Percentiles rank a stretch among this genome's conserved stretches.
Conservation (phyloP, 2,329 filamentous ascomycete genomes). For the Fusarium sp. region DNA sequence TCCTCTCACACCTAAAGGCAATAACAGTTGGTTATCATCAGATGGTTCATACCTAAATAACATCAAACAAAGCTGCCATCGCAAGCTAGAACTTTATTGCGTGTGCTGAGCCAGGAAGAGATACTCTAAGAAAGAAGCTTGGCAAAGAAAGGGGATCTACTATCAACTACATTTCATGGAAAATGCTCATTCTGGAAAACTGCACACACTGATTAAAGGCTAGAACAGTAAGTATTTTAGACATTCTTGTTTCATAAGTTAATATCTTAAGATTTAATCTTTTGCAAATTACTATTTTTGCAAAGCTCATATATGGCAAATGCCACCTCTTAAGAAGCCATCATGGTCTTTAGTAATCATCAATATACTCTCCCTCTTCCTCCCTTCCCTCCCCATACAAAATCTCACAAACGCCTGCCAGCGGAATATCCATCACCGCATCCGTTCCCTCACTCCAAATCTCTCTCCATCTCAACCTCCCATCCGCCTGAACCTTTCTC, state of each 20-base stretch:
- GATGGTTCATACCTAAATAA: background rate
- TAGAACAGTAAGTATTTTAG: background rate
- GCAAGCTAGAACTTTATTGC: slow-evolving; percentile 2
- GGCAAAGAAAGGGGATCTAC: slow-evolving; percentile 6
- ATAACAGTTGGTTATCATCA: background rate
- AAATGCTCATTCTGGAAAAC: slow-evolving; percentile 13
- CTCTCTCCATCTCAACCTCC: slow-evolving; percentile 74
- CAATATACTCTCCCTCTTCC: slow-evolving; percentile 37
- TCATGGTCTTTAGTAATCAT: slow-evolving; percentile 13
- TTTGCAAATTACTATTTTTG: slow-evolving; percentile 2
- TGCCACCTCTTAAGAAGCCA: background rate
- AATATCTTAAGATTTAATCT: background rate
- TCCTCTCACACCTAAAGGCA: background rate
- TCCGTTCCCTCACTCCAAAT: slow-evolving; percentile 95
- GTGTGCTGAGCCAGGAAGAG: slow-evolving; percentile 1
- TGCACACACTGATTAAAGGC: background rate
- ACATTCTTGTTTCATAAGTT: background rate
- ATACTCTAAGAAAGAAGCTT: background rate
- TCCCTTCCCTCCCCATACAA: slow-evolving; percentile 76
- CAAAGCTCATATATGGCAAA: slow-evolving; percentile 2
- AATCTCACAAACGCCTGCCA: slow-evolving; percentile 94
- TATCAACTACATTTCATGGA: background rate
- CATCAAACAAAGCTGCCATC: slow-evolving; percentile 3
- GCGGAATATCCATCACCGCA: slow-evolving; percentile 95
- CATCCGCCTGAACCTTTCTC: slow-evolving; percentile 52